A percentile compares a stretch with the other conserved stretches of the same genome.
Evolutionary conservation across 495 filamentous ascomycete species (phyloP).

Genomic region (Tuber magnatum): DNA sequence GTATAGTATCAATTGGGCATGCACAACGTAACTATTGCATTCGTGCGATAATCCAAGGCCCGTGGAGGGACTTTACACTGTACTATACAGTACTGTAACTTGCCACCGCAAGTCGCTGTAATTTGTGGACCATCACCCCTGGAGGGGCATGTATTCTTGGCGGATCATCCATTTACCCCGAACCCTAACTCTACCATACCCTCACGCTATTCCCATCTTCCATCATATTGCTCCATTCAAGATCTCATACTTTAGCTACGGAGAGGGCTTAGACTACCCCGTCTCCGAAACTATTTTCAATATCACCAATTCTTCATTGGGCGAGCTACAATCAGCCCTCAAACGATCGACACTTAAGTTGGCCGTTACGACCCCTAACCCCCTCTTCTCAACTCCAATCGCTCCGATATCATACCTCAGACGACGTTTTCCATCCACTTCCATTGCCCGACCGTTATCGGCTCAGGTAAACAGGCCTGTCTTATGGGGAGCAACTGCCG

Average conservation of each 20-base stretch:
- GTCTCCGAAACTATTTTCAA: background rate
- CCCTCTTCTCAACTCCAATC: constrained; percentile 2
- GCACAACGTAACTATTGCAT: background rate
- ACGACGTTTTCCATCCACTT: background rate
- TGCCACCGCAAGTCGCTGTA: background rate
- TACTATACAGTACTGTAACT: too few species aligned
- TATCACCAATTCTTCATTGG: background rate
- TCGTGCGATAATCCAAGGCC: background rate
- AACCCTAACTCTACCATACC: background rate
- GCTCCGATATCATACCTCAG: background rate
- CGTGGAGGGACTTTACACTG: background rate
- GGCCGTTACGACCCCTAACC: background rate
- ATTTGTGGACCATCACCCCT: background rate
- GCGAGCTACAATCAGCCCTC: background rate
- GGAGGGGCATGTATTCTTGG: background rate
- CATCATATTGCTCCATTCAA: background rate
- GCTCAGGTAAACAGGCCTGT: background rate
- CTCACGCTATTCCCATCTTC: background rate
- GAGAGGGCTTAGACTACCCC: background rate
- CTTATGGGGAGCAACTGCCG: constrained; percentile 1
- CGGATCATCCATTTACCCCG: background rate
- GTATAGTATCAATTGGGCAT: background rate
- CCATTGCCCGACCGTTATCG: background rate
- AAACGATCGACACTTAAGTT: background rate
- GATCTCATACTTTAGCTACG: background rate